phyloP scores from a whole-genome alignment of 805 yeast genomes.

The Yarrowia yakushimensis region DNA sequence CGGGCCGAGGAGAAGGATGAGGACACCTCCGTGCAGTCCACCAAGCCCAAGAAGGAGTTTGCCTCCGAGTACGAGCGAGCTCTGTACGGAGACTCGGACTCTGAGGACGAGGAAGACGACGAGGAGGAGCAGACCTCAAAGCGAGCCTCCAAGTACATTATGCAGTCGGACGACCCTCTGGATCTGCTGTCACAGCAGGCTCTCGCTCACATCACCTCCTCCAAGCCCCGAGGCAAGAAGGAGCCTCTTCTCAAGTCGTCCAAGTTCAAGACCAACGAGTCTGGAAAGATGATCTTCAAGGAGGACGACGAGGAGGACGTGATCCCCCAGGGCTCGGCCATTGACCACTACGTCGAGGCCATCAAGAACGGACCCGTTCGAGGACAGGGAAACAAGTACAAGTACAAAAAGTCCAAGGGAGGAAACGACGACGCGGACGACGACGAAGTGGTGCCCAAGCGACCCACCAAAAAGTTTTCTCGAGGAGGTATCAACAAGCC shows the following conservation, averaged over 20 bases:
- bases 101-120: slow-evolving; percentile 53
- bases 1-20: slow-evolving; percentile 43
- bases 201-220: slow-evolving; percentile 81
- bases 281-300: slow-evolving; percentile 67
- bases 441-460: slow-evolving; percentile 29
- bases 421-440: slow-evolving; percentile 53
- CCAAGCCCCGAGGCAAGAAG: slow-evolving; percentile 63
- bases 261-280: slow-evolving; percentile 46
- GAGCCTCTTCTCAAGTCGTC: slow-evolving; percentile 30
- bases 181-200: slow-evolving; percentile 85
- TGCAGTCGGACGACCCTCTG: slow-evolving; percentile 76
- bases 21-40: slow-evolving; percentile 35
- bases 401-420: slow-evolving; percentile 65
- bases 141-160: slow-evolving; percentile 50
- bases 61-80: slow-evolving; percentile 93
- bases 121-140: slow-evolving; percentile 39
- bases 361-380: slow-evolving; percentile 89
- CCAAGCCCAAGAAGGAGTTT: slow-evolving; percentile 43
- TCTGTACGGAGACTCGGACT: slow-evolving; percentile 69
- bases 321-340: slow-evolving; percentile 44
- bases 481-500: slow-evolving; percentile 17
- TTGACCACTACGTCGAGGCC: slow-evolving; percentile 92
- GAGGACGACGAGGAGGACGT: slow-evolving; percentile 41
- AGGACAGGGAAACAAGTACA: slow-evolving; percentile 88
- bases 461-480: slow-evolving; percentile 17